Evolutionary conservation across 352 stramenopile genomes (phyloP).

Genomic region (Globisporangium parvum): DNA sequence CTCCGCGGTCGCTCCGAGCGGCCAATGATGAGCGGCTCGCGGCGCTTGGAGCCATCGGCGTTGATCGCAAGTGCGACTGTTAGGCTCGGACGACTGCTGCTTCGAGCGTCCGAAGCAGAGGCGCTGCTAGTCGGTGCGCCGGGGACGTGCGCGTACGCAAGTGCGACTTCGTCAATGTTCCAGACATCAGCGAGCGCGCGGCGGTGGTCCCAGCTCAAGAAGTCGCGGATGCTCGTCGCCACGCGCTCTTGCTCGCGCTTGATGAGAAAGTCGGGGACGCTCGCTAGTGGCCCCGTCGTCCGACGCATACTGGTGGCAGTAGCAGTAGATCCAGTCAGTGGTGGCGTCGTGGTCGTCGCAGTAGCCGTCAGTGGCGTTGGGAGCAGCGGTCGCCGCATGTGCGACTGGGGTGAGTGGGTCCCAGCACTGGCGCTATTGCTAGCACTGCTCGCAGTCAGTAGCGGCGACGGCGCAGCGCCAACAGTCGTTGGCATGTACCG

Average conservation of each 20-base stretch:
- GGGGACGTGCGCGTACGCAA: slow-evolving; percentile 12
- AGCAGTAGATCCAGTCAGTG: background rate
- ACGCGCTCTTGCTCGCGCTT: slow-evolving; percentile 13
- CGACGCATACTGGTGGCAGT: background rate
- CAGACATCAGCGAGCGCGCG: slow-evolving; percentile 17
- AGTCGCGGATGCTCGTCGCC: slow-evolving; percentile 2
- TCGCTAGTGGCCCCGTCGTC: background rate
- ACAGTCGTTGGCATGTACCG: too few species aligned
- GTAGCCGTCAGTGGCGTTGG: too few species aligned
- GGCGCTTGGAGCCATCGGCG: slow-evolving; percentile 10
- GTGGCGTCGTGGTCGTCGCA: too few species aligned
- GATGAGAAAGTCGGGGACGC: slow-evolving; percentile 6
- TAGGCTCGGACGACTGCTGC: too few species aligned
- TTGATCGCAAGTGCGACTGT: slow-evolving; percentile 16
- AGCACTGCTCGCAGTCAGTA: too few species aligned
- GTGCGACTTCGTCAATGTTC: slow-evolving; percentile 14
- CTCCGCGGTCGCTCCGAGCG: slow-evolving; percentile 1
- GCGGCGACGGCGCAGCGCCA: too few species aligned
- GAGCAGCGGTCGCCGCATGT: too few species aligned
- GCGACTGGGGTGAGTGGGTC: too few species aligned
- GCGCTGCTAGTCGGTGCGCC: background rate
- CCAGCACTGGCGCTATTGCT: too few species aligned
- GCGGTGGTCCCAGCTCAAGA: slow-evolving; percentile 11
- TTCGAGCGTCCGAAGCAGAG: background rate
- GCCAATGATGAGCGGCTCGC: slow-evolving; percentile 15